phyloP scores from a whole-genome alignment of 129 eudicot genomes.

The Flaveria brownii region DNA sequence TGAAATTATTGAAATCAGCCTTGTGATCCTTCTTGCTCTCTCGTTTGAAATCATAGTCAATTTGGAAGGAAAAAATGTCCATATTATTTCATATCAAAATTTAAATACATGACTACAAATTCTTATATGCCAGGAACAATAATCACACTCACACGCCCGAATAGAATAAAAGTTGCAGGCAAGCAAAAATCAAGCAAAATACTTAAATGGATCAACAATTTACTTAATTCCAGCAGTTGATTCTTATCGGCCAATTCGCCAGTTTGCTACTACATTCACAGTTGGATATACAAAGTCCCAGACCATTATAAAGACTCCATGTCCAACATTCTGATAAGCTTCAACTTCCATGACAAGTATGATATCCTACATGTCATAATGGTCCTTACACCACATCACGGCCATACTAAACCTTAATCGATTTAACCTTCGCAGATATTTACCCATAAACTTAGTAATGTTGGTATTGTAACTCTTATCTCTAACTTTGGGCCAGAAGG shows the following conservation, averaged over 20 bases:
- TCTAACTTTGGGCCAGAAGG: neutral
- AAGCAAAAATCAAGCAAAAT: constrained; percentile 2
- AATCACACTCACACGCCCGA: neutral
- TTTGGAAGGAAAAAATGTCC: neutral
- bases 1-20: neutral
- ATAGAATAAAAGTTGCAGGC: neutral
- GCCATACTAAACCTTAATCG: too few relatives aligned
- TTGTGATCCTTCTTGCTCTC: neutral
- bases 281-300: constrained; percentile 7
- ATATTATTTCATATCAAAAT: neutral
- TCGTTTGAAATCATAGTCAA: neutral
- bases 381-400: too few relatives aligned
- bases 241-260: neutral
- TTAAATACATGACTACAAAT: neutral
- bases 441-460: neutral
- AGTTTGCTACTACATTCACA: constrained; percentile 5
- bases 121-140: neutral
- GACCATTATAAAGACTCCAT: constrained; percentile 11
- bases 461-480: neutral
- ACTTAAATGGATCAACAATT: neutral
- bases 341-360: neutral
- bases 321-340: neutral
- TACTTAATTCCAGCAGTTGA: neutral
- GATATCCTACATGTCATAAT: neutral
- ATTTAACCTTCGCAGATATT: neutral